phyloP scores from a whole-genome alignment of 2,329 filamentous ascomycete genomes.

The Sporothrix euskadiensis region DNA sequence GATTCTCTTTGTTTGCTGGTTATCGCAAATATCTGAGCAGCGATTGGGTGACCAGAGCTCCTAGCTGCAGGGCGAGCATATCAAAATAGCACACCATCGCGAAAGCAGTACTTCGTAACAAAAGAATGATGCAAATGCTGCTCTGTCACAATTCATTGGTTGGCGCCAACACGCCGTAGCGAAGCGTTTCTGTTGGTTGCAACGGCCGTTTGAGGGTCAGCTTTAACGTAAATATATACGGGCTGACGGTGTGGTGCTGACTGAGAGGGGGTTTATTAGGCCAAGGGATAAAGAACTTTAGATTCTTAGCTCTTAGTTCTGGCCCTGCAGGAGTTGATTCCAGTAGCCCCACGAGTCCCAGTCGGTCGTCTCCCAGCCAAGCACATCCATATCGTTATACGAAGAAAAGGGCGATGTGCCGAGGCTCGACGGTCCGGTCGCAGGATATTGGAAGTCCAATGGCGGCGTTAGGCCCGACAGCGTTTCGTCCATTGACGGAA shows the following conservation, averaged over 20 bases:
- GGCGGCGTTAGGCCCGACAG: neutral
- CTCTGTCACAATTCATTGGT: neutral
- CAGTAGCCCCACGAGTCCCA: slow-evolving; percentile 32
- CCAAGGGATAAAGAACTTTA: too few relatives aligned
- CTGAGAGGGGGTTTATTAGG: too few relatives aligned
- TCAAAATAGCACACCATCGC: neutral
- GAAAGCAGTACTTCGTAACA: neutral
- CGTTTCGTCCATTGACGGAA: neutral
- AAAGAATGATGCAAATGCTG: too few relatives aligned
- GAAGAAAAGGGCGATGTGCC: neutral
- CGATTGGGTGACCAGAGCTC: neutral
- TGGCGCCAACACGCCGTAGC: neutral
- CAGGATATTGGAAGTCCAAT: neutral
- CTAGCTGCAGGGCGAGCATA: neutral
- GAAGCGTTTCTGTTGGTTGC: too few relatives aligned
- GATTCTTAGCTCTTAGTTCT: neutral
- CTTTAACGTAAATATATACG: too few relatives aligned
- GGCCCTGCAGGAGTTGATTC: slow-evolving; percentile 27
- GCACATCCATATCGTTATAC: slow-evolving; percentile 25
- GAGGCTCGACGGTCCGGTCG: neutral
- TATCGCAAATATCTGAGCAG: neutral
- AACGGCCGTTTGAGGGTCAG: too few relatives aligned
- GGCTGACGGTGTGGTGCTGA: too few relatives aligned
- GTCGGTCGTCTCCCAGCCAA: slow-evolving; percentile 28
- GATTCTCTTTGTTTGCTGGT: neutral